These are phyloP conservation scores for Neocatenulostroma microsporum DNA, from an alignment of 2,329 filamentous ascomycete genomes.

Conservation along the genomic window DNA sequence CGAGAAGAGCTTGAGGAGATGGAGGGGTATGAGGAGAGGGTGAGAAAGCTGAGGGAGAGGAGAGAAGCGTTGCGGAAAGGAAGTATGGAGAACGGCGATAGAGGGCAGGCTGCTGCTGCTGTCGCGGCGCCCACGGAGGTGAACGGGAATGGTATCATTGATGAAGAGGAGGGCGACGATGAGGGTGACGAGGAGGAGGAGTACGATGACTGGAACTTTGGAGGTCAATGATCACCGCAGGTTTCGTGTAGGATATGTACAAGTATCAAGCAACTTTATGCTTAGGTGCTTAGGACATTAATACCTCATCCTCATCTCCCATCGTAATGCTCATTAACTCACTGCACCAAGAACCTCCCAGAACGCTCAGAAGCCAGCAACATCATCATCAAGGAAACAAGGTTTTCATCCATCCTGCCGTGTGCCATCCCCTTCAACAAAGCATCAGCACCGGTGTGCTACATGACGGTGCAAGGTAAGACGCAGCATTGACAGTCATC, in stretches of 20 bases:
- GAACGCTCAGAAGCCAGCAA: too few species aligned
- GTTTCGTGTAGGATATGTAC: too few species aligned
- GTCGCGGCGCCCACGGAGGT: too few species aligned
- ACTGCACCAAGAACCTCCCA: too few species aligned
- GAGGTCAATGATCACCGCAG: conserved; percentile 1
- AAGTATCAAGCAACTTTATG: too few species aligned
- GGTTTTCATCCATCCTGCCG: too few species aligned
- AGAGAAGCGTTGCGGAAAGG: conserved; percentile 34
- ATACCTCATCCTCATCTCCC: too few species aligned
- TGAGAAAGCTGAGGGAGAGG: conserved; percentile 38
- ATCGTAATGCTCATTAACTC: too few species aligned
- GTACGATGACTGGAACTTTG: conserved; percentile 5
- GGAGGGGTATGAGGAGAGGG: conserved; percentile 41
- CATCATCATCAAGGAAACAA: too few species aligned
- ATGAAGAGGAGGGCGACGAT: background rate
- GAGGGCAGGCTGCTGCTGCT: background rate
- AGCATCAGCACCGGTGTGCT: too few species aligned
- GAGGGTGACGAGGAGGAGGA: conserved; percentile 4
- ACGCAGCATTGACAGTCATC: conserved; percentile 23
- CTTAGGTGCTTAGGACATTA: too few species aligned
- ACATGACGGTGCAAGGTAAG: conserved; percentile 22
- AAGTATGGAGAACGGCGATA: background rate
- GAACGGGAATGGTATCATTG: background rate
- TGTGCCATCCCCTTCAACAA: too few species aligned
- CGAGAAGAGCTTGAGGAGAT: conserved; percentile 46